Base-by-base conservation (phyloP, 805 yeast species). In the Metschnikowia aberdeeniae region DNA sequence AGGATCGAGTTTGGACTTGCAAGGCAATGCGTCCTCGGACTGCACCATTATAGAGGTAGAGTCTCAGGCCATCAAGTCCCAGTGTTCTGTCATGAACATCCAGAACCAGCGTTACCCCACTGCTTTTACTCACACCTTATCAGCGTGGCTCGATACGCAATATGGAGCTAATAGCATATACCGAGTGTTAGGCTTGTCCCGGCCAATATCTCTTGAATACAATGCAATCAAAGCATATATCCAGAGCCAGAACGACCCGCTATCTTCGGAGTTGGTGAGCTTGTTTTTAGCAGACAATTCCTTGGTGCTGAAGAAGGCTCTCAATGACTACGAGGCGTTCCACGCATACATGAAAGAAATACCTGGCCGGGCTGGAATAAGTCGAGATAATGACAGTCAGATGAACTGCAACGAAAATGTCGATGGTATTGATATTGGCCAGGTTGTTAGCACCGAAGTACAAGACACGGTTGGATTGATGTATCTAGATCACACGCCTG, bases 401-500 rank as follows among this genome's bases (percentile, higher is more conserved):
- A 3, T 3, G 4, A 4, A 7, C 26, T 22, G 8, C 8, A 22
- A 22, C 6, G 26, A 22, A 1, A 24, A 7, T 8, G 34, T 41
- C 34, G 27, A 28, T 8, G 28, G 3, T 9, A 11, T 33, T 12
- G 33, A 32, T 26, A 38, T 31, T 6, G 17, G 12, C 7, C 32
- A 33, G 34, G 19, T 20, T 20, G 9, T 5, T 26, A 36, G 11
- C 30, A 19, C 6, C 28, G 13, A 44, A 3, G 59, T 70, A 5
- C 51, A 64, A 7, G 82, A 77, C 52, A 77, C 81, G 0, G 63
- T 77, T 14, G 82, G 82, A 0, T 50, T 72, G 2, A 54, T 68
- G 4, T 57, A 68, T 2, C 34, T 50, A 22, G 36, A 32, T 20
- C 31, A 13, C 6, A 39, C 31, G 11, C 35, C 35, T 4, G 42